Evolutionary conservation across 805 yeast genomes (phyloP).

Genomic region (Lachancea quebecensis): DNA sequence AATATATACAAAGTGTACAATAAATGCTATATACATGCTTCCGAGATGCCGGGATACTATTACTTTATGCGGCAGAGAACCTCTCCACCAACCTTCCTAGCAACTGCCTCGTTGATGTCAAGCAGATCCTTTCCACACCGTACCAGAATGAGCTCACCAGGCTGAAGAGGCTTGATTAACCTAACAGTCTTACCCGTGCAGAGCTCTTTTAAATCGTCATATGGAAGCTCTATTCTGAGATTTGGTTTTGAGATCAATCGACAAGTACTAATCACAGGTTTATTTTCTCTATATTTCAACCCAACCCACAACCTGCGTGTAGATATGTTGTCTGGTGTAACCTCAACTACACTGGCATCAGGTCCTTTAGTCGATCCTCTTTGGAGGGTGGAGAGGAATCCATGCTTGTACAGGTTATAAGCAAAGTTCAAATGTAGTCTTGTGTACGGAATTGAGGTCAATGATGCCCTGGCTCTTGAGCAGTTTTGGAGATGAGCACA

Average conservation of each 20-base stretch:
- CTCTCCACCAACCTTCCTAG: constrained; percentile 61
- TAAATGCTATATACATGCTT: neutral
- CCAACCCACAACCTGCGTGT: constrained; percentile 89
- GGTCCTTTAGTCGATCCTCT: constrained; percentile 84
- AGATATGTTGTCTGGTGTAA: constrained; percentile 79
- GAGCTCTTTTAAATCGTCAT: constrained; percentile 60
- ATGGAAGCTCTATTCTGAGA: constrained; percentile 57
- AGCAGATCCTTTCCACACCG: constrained; percentile 47
- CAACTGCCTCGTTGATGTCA: constrained; percentile 83
- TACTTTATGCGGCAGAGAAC: constrained; percentile 70
- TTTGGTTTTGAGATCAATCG: constrained; percentile 79
- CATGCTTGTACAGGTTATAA: constrained; percentile 80
- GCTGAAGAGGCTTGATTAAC: constrained; percentile 71
- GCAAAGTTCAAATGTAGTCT: constrained; percentile 79
- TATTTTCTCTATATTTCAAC: constrained; percentile 74
- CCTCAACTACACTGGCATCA: constrained; percentile 64
- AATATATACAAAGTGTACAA: constrained; percentile 4
- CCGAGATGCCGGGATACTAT: neutral
- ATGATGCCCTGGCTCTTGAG: constrained; percentile 60
- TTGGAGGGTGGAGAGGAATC: constrained; percentile 76
- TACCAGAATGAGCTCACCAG: constrained; percentile 83
- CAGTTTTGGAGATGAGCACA: constrained; percentile 90
- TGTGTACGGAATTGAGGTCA: constrained; percentile 78
- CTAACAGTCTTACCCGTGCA: constrained; percentile 73
- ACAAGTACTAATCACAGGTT: constrained; percentile 68